Evolutionary conservation across 768 basidiomycete genomes (phyloP).

Genomic region (Trichaptum fuscoviolaceum): DNA sequence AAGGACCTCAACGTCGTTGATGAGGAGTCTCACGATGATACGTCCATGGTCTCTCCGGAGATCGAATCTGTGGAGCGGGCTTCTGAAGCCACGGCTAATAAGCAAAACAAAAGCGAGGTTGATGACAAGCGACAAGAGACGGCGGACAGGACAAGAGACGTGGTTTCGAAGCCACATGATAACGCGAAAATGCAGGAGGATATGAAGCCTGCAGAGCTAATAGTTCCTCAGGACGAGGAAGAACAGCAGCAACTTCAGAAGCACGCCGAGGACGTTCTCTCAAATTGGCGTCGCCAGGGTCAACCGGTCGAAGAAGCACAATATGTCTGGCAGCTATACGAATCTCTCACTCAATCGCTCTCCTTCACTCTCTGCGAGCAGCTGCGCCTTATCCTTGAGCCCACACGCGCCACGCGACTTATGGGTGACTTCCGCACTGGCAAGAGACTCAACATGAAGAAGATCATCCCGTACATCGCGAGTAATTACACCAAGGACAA

Average conservation of each 20-base stretch:
- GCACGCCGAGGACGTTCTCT: slow-evolving; percentile 46
- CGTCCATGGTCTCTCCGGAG: slow-evolving; percentile 22
- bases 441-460: slow-evolving; percentile 98
- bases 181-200: neutral
- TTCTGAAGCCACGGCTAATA: slow-evolving; percentile 6
- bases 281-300: slow-evolving; percentile 56
- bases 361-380: slow-evolving; percentile 93
- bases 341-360: slow-evolving; percentile 84
- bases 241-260: slow-evolving; percentile 12
- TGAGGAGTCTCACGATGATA: slow-evolving; percentile 37
- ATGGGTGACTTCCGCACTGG: slow-evolving; percentile 97
- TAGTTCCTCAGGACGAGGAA: neutral
- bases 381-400: slow-evolving; percentile 91
- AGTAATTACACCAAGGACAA: slow-evolving; percentile 99
- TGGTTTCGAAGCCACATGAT: neutral
- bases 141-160: neutral
- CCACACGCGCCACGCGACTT: slow-evolving; percentile 87
- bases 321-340: slow-evolving; percentile 88
- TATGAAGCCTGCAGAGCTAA: neutral
- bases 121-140: neutral
- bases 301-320: slow-evolving; percentile 54
- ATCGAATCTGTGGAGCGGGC: slow-evolving; percentile 24
- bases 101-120: neutral
- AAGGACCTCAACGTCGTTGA: slow-evolving; percentile 76
- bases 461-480: slow-evolving; percentile 96